These are phyloP conservation scores for Aureobasidium namibiae DNA, from an alignment of 2,329 filamentous ascomycete species.

Conservation along the genomic window DNA sequence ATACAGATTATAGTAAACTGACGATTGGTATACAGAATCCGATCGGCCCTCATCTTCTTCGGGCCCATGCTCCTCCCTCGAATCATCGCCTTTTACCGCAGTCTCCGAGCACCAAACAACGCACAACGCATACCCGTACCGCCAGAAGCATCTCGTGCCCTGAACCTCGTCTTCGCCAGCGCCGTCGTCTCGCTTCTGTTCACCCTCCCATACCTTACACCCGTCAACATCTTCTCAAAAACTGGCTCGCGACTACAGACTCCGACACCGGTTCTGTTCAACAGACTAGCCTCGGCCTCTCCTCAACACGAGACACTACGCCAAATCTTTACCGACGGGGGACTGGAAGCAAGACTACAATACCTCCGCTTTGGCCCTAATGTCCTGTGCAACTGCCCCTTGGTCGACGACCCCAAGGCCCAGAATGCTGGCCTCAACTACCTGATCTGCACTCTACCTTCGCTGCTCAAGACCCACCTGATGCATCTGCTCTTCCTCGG, in stretches of 20 bases:
- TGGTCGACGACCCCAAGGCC: conserved; percentile 48
- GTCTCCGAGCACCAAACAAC: conserved; percentile 34
- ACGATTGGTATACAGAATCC: conserved; percentile 3
- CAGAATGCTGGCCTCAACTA: conserved; percentile 51
- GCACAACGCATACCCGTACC: conserved; percentile 48
- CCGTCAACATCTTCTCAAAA: conserved; percentile 70
- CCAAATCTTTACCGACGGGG: conserved; percentile 55
- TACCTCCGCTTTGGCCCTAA: conserved; percentile 78
- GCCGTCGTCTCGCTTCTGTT: conserved; percentile 44
- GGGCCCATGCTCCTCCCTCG: conserved; percentile 65
- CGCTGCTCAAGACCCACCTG: conserved; percentile 68
- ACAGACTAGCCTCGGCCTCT: conserved; percentile 56
- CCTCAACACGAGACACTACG: conserved; percentile 56
- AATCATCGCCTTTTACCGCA: conserved; percentile 56
- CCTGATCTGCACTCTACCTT: conserved; percentile 71
- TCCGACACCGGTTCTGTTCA: conserved; percentile 76
- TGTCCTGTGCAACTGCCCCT: conserved; percentile 66
- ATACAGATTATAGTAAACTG: background rate
- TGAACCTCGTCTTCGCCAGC: conserved; percentile 52
- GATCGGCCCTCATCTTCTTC: conserved; percentile 46
- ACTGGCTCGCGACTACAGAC: conserved; percentile 80
- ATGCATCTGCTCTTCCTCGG: conserved; percentile 66
- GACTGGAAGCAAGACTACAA: conserved; percentile 61
- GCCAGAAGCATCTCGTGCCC: conserved; percentile 44
- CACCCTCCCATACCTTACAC: conserved; percentile 60